Evolutionary conservation across 1,284 basidiomycete genomes (phyloP).

Genomic region (Malassezia furfur): DNA sequence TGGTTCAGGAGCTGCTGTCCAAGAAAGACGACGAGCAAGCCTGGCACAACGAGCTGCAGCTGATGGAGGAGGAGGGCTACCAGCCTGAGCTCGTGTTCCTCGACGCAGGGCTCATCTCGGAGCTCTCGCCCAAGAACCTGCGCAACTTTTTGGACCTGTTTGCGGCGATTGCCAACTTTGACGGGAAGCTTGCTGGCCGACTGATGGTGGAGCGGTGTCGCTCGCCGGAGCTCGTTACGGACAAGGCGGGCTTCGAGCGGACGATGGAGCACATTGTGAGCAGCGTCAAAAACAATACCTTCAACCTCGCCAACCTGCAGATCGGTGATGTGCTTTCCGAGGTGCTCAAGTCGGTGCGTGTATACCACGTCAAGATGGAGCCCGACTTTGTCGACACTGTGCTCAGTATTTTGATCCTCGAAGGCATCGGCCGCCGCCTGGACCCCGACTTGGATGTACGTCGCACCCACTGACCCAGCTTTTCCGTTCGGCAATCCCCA

Average conservation of each 20-base stretch:
- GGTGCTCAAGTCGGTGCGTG: slow-evolving; percentile 74
- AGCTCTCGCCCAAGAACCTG: slow-evolving; percentile 69
- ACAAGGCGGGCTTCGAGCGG: slow-evolving; percentile 86
- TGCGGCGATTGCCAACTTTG: slow-evolving; percentile 86
- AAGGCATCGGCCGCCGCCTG: slow-evolving; percentile 88
- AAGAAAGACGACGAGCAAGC: slow-evolving; percentile 55
- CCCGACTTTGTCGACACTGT: slow-evolving; percentile 98
- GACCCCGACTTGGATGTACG: slow-evolving; percentile 88
- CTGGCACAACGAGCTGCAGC: slow-evolving; percentile 65
- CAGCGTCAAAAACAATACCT: slow-evolving; percentile 88
- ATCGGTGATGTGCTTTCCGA: slow-evolving; percentile 85
- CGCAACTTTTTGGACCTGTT: slow-evolving; percentile 94
- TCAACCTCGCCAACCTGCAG: slow-evolving; percentile 87
- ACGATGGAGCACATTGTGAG: slow-evolving; percentile 94
- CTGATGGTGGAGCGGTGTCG: slow-evolving; percentile 94
- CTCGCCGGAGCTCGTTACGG: slow-evolving; percentile 78
- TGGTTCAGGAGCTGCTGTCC: slow-evolving; percentile 61
- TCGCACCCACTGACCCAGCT: slow-evolving; percentile 26
- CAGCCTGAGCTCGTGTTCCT: slow-evolving; percentile 91
- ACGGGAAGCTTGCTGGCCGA: slow-evolving; percentile 85
- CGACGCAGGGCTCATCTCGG: slow-evolving; percentile 87
- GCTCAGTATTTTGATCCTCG: slow-evolving; percentile 80
- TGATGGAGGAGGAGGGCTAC: slow-evolving; percentile 65
- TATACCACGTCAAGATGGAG: slow-evolving; percentile 97
- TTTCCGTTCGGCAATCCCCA: slow-evolving; percentile 43